Base-by-base conservation (phyloP, 2,329 filamentous ascomycete genomes). In the Byssothecium circinans region DNA sequence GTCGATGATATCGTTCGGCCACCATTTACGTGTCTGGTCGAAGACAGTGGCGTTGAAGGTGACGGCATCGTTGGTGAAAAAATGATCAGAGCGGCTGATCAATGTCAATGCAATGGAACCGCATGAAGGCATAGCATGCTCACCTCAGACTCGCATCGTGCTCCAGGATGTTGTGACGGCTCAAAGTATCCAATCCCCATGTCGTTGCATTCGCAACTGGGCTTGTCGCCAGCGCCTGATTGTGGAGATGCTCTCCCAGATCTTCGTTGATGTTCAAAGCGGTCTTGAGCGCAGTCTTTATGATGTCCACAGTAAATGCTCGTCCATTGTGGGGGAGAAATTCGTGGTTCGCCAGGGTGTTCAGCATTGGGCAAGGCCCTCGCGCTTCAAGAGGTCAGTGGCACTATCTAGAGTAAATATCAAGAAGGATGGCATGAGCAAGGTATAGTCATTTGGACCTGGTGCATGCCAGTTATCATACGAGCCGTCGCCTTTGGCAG, bases 1-100 rank as follows among this genome's bases (percentile, higher is more conserved):
- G 18, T 71, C 65, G 43, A 81, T 57, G 32, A 67, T 58, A 3
- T 67, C 55, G 0, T 43, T 61, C 0, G 70, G 74, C 74, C 76
- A 81, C 60, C 74, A 80, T 3, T 56, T 47, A 30, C 54, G 67
- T 1, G 75, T 75, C 48, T 74, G 61, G 34, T 75, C 71, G 59
- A 81, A 82, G 54, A 80, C 59, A 7, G 70, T 74, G 23, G 72
- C 61, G 63, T 81, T 79, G 70, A 82, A 81, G 49, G 72, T 47
- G 53, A 76, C 23, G 1, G 47, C 69, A 52, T 75, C 75, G 25
- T 27, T 27, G 29, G 77, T 78, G 40, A 76, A 69, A 69, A 66
- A 75, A 15, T 70, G 73, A 44, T 81, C 78, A 4, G 67, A 57
- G 20, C 77, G 77, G 41, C n/a, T n/a, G n/a, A n/a, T n/a, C n/a